Percentiles rank a stretch among this genome's conserved stretches.
Conservation (phyloP, 2,329 filamentous ascomycete genomes). For the Diplodia corticola region DNA sequence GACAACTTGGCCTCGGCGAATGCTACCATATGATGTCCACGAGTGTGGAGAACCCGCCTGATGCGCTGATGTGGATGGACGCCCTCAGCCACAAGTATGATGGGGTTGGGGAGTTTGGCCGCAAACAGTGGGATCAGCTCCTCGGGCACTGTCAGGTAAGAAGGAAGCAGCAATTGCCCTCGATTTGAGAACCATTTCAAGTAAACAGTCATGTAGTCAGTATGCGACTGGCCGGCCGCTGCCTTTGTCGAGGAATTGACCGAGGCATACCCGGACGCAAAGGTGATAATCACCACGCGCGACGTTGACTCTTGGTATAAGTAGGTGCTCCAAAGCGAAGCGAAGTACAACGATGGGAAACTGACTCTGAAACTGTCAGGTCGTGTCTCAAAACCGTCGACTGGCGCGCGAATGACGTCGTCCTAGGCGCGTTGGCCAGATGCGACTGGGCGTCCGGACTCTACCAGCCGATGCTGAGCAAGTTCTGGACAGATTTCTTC, state of each 20-base stretch:
- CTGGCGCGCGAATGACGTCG: conserved; percentile 66
- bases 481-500: conserved; percentile 69
- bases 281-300: conserved; percentile 67
- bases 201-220: too few species aligned
- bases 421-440: conserved; percentile 57
- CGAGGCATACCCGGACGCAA: conserved; percentile 50
- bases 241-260: conserved; percentile 66
- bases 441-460: conserved; percentile 66
- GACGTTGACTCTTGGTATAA: conserved; percentile 65
- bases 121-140: conserved; percentile 69
- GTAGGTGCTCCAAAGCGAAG: too few species aligned
- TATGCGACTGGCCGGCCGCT: conserved; percentile 68
- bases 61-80: conserved; percentile 69
- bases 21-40: conserved; percentile 74
- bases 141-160: conserved; percentile 60
- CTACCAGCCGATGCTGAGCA: conserved; percentile 69
- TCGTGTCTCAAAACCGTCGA: conserved; percentile 68
- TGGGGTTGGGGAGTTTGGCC: conserved; percentile 60
- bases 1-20: conserved; percentile 65
- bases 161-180: too few species aligned
- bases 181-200: too few species aligned
- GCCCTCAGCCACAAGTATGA: conserved; percentile 65
- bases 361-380: too few species aligned
- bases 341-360: too few species aligned
- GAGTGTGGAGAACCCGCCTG: conserved; percentile 66